A percentile compares a stretch with the other conserved stretches of the same genome.
phyloP scores from a whole-genome alignment of 306 rosid genomes.

The Inga oerstediana region DNA sequence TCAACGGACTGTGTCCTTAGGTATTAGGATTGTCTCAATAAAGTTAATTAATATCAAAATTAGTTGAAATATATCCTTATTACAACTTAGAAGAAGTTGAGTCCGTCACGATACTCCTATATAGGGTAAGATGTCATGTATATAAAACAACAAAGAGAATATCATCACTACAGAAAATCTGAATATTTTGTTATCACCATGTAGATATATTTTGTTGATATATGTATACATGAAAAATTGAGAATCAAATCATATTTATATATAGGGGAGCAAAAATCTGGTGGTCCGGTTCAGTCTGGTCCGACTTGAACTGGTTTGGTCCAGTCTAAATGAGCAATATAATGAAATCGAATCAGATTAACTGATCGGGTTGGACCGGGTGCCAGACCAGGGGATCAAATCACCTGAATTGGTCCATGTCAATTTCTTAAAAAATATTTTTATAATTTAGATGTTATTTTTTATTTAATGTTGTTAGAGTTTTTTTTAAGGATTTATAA shows the following conservation, averaged over 20 bases:
- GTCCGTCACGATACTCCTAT: background rate
- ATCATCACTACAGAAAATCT: background rate
- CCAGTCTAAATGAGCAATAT: too few relatives aligned
- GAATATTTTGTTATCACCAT: background rate
- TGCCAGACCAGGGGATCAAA: too few relatives aligned
- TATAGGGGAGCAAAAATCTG: too few relatives aligned
- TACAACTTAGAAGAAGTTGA: background rate
- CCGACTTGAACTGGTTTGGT: too few relatives aligned
- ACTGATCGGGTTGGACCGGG: too few relatives aligned
- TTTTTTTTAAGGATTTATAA: too few relatives aligned
- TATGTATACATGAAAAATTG: background rate
- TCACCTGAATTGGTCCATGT: too few relatives aligned
- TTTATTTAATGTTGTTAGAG: too few relatives aligned
- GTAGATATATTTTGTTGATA: background rate
- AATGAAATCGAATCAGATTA: too few relatives aligned
- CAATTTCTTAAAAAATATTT: too few relatives aligned
- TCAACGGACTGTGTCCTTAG: background rate
- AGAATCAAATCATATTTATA: background rate
- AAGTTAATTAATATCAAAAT: background rate
- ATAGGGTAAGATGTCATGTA: background rate
- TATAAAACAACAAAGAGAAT: background rate
- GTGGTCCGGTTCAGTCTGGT: too few relatives aligned
- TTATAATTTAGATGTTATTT: too few relatives aligned
- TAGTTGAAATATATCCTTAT: background rate
- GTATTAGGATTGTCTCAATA: background rate